phyloP scores from a whole-genome alignment of 768 basidiomycete species.

The Dendrothele bispora region DNA sequence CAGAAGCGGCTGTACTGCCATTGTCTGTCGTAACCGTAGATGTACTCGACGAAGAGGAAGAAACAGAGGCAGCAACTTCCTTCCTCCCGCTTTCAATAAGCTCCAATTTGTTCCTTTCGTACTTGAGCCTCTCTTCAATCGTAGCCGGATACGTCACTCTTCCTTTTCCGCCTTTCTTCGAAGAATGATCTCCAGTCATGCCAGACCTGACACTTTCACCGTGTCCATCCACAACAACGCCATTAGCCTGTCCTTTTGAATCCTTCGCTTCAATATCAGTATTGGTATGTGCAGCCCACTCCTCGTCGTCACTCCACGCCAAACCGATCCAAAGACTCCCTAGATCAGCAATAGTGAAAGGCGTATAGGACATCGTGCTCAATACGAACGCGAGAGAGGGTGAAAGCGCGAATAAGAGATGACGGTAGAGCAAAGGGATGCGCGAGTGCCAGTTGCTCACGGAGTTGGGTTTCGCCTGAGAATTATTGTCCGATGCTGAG shows the following conservation, averaged over 20 bases:
- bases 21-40: too few relatives aligned
- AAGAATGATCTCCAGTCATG: too few relatives aligned
- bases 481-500: too few relatives aligned
- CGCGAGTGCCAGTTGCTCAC: conserved; percentile 28
- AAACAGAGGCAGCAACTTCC: neutral
- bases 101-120: conserved; percentile 34
- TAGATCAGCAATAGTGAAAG: conserved; percentile 48
- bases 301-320: conserved; percentile 34
- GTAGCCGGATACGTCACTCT: conserved; percentile 34
- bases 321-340: conserved; percentile 50
- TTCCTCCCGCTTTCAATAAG: conserved; percentile 14
- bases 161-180: too few relatives aligned
- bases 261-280: too few relatives aligned
- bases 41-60: too few relatives aligned
- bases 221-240: too few relatives aligned
- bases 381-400: conserved; percentile 49
- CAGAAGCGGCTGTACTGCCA: neutral
- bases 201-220: too few relatives aligned
- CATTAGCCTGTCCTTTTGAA: too few relatives aligned
- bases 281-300: too few relatives aligned
- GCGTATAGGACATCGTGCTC: conserved; percentile 39
- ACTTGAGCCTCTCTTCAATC: conserved; percentile 30
- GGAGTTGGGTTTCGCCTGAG: too few relatives aligned
- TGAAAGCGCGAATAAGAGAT: conserved; percentile 46
- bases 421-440: conserved; percentile 43